These are phyloP conservation scores for Escallonia herrerae DNA, from an alignment of 129 eudicot genomes.

Conservation along the genomic window DNA sequence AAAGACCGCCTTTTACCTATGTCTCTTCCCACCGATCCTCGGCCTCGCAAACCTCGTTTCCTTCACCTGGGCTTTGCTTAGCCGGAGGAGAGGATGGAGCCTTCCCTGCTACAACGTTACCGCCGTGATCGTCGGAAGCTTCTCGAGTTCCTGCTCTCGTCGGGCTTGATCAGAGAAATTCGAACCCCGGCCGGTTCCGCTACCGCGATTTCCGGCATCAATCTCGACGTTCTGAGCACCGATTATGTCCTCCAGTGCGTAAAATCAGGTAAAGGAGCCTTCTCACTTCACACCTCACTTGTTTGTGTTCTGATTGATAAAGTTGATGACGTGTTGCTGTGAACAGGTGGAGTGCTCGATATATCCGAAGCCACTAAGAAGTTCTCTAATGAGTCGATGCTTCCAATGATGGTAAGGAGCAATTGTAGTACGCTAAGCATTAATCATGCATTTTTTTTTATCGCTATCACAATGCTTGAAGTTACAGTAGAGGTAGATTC, in stretches of 20 bases:
- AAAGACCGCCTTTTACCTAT: conserved; percentile 4
- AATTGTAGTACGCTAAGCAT: background rate
- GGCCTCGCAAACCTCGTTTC: too few species aligned
- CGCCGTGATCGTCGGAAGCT: conserved; percentile 87
- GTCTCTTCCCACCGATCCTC: background rate
- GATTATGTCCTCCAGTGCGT: conserved; percentile 61
- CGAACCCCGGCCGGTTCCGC: conserved; percentile 32
- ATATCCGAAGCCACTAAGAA: conserved; percentile 50
- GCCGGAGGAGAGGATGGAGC: conserved; percentile 22
- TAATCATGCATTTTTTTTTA: too few species aligned
- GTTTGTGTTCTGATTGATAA: background rate
- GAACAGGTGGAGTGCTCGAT: conserved; percentile 77
- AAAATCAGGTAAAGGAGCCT: conserved; percentile 35
- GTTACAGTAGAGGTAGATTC: too few species aligned
- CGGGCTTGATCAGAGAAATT: conserved; percentile 50
- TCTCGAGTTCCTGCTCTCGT: conserved; percentile 54
- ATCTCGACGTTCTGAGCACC: conserved; percentile 61
- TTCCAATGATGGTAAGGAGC: conserved; percentile 63
- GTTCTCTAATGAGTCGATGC: conserved; percentile 37
- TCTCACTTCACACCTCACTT: background rate
- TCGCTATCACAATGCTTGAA: too few species aligned
- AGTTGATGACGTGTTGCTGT: conserved; percentile 12
- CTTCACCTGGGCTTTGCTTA: too few species aligned
- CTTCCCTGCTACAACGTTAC: conserved; percentile 41
- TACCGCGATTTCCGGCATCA: conserved; percentile 30